These are phyloP conservation scores for Termitomyces titanicus DNA, from an alignment of 768 basidiomycete species.

Conservation along the genomic window DNA sequence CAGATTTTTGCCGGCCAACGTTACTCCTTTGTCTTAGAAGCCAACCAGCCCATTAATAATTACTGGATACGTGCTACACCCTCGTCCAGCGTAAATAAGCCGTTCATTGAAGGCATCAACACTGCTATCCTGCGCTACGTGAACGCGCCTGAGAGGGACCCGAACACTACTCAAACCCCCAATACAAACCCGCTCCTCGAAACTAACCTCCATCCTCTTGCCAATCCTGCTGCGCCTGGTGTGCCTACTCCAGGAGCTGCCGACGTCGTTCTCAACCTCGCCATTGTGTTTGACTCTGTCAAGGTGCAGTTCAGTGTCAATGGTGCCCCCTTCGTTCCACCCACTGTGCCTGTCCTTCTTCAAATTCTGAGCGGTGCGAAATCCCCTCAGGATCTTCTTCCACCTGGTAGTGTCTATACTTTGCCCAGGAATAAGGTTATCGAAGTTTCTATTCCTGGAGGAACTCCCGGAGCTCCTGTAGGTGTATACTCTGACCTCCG, in stretches of 20 bases:
- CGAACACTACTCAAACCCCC: slow-evolving; percentile 27
- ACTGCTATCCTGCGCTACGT: slow-evolving; percentile 39
- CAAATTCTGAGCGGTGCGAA: slow-evolving; percentile 37
- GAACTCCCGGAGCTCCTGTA: slow-evolving; percentile 29
- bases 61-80: slow-evolving; percentile 43
- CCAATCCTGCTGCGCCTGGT: slow-evolving; percentile 29
- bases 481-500: slow-evolving; percentile 7
- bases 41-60: slow-evolving; percentile 33
- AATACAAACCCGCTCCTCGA: slow-evolving; percentile 30
- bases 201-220: slow-evolving; percentile 30
- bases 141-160: slow-evolving; percentile 26
- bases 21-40: slow-evolving; percentile 39
- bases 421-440: slow-evolving; percentile 41
- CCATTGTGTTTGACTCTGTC: slow-evolving; percentile 22
- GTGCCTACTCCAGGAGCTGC: slow-evolving; percentile 30
- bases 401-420: slow-evolving; percentile 38
- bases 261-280: slow-evolving; percentile 30
- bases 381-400: slow-evolving; percentile 31
- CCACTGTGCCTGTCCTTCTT: slow-evolving; percentile 39
- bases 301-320: slow-evolving; percentile 27
- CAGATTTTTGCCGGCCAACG: slow-evolving; percentile 40
- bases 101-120: slow-evolving; percentile 33
- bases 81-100: slow-evolving; percentile 16
- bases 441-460: slow-evolving; percentile 44
- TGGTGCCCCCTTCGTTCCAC: slow-evolving; percentile 29